A percentile compares a stretch with the other conserved stretches of the same genome.
These are phyloP conservation scores for Crataegus laevigata DNA, from an alignment of 306 rosid genomes.

Conservation along the genomic window DNA sequence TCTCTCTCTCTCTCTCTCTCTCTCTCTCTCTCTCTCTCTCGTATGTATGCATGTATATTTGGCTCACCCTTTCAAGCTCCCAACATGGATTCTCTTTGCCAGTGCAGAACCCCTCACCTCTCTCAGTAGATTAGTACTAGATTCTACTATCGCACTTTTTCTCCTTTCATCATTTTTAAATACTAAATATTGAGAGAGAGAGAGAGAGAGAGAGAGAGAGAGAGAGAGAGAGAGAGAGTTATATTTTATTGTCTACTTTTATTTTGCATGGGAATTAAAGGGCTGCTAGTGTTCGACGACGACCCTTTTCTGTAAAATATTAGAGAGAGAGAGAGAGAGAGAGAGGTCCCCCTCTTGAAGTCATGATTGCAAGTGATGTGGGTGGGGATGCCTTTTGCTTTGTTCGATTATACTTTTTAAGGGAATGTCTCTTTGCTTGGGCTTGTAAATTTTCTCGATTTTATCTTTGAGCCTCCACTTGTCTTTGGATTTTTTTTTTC, in stretches of 20 bases:
- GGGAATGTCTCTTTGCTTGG: slow-evolving; percentile 50
- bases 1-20: background rate
- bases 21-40: slow-evolving; percentile 5
- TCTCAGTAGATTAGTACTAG: slow-evolving; percentile 67
- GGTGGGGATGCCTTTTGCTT: slow-evolving; percentile 53
- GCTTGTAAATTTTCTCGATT: slow-evolving; percentile 32
- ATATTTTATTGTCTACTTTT: slow-evolving; percentile 4
- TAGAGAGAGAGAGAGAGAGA: background rate
- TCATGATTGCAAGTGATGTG: slow-evolving; percentile 54
- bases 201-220: background rate
- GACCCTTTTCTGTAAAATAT: slow-evolving; percentile 29
- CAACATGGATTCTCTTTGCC: slow-evolving; percentile 75
- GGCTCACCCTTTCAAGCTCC: slow-evolving; percentile 84
- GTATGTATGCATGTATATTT: background rate
- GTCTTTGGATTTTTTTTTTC: slow-evolving; percentile 41
- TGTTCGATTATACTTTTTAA: slow-evolving; percentile 20
- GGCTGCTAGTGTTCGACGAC: background rate
- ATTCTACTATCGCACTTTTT: slow-evolving; percentile 57
- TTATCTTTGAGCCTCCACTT: slow-evolving; percentile 32
- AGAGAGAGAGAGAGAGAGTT: background rate
- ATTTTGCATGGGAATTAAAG: slow-evolving; percentile 46
- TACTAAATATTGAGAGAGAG: background rate
- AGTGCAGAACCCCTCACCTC: slow-evolving; percentile 61
- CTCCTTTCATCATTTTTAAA: slow-evolving; percentile 35
- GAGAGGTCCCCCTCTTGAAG: slow-evolving; percentile 35